Evolutionary conservation across 2,329 filamentous ascomycete genomes (phyloP), one percentile per base, ranked within the genome.

Genomic region (Monilinia aucupariae): DNA sequence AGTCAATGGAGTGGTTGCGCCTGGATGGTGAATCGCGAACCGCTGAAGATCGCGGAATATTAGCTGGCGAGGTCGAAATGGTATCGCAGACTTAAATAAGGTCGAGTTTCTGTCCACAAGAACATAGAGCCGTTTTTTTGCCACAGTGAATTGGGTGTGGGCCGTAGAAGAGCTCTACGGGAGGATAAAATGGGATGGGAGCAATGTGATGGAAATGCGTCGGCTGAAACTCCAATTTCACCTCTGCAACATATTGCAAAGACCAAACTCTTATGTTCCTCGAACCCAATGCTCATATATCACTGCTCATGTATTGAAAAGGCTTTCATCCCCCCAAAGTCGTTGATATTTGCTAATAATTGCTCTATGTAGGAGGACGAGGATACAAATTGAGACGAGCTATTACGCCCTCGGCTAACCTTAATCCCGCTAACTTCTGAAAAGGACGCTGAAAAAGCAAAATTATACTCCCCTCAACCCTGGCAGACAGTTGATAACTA

Each of bases 361-460:
- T 71, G 66, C 71, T 47, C 54, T 71, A 72, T 69, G 66, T 64
- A 68, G 64, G 66, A 64, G 62, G 41, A 64, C 48, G 66, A 64
- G 65, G 65, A 64, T 68, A 67, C 63, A 66, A 58, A 52, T 64
- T 65, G 63, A 60, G 63, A 66, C 52, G 48, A 59, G 48, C 54
- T 25, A 55, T 58, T 59, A 63, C 65, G 49, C 43, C 41, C 55
- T 64, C 60, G 63, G 54, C 54, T 56, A 56, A 56, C 54, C 54
- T 56, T 56, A 56, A 47, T 47, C 47, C 54, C 67, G 69, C 68
- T 59, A 69, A 64, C n/a, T 51, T 67, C 47, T 68, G 66, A 67
- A 56, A 56, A 25, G 59, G 61, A 49, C 47, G 61, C 61, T 55
- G 48, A 59, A 56, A 51, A 61, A 50, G 5, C 47, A 54, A 61